Conservation (phyloP, 2,329 filamentous ascomycete genomes). For the Emericellopsis cladophorae region DNA sequence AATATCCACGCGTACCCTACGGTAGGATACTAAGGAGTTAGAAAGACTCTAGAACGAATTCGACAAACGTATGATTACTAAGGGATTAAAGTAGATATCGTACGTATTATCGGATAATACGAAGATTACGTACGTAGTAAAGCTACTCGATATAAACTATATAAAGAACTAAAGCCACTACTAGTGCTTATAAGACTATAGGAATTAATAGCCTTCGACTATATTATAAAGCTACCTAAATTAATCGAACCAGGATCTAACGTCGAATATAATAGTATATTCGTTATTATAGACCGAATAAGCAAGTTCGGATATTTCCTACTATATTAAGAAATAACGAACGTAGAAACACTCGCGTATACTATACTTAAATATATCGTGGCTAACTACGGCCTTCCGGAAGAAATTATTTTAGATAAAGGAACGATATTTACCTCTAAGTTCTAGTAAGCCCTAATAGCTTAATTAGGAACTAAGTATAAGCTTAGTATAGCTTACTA, state of each 20-base stretch:
- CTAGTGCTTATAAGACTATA: slow-evolving; percentile 3
- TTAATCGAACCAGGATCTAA: slow-evolving; percentile 3
- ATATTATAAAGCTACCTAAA: slow-evolving; percentile 3
- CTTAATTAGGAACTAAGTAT: slow-evolving; percentile 1
- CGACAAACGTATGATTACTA: slow-evolving; percentile 1
- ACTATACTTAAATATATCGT: background rate
- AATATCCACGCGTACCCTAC: slow-evolving; percentile 1
- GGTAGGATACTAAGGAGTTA: background rate
- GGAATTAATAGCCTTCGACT: slow-evolving; percentile 2
- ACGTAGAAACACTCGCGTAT: slow-evolving; percentile 1
- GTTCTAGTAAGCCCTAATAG: slow-evolving; percentile 1
- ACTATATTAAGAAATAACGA: slow-evolving; percentile 1
- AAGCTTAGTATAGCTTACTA: slow-evolving; percentile 3
- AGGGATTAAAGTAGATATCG: slow-evolving; percentile 3
- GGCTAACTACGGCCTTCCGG: slow-evolving; percentile 1
- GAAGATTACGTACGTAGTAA: slow-evolving; percentile 4
- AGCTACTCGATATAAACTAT: slow-evolving; percentile 4
- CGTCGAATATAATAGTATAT: too few relatives aligned
- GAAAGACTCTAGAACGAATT: background rate
- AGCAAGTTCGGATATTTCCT: slow-evolving; percentile 2
- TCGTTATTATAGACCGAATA: slow-evolving; percentile 2
- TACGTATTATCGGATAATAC: slow-evolving; percentile 3
- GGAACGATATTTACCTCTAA: slow-evolving; percentile 1
- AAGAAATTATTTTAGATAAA: slow-evolving; percentile 3
- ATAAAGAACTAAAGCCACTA: slow-evolving; percentile 5